phyloP scores from a whole-genome alignment of 2,329 filamentous ascomycete genomes.

The Epichloe gansuensis region DNA sequence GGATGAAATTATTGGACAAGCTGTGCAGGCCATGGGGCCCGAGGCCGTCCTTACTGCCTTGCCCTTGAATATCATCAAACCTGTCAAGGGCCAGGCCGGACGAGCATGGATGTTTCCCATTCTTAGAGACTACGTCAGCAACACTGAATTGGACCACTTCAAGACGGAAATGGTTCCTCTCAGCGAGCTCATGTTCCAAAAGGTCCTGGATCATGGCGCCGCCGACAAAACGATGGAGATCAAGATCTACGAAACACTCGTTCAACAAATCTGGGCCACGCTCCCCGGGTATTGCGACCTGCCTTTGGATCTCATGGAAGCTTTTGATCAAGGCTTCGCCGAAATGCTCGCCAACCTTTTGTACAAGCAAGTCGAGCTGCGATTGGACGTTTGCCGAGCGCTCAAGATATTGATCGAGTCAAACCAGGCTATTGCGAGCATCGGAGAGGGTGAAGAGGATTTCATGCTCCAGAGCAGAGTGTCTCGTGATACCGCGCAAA shows the following conservation, averaged over 20 bases:
- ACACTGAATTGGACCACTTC: slow-evolving; percentile 80
- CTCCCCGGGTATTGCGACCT: slow-evolving; percentile 92
- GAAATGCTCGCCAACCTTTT: slow-evolving; percentile 84
- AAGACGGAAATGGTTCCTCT: slow-evolving; percentile 74
- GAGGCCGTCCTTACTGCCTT: slow-evolving; percentile 70
- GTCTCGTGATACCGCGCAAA: slow-evolving; percentile 58
- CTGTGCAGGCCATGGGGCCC: slow-evolving; percentile 80
- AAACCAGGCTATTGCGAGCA: slow-evolving; percentile 64
- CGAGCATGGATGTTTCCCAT: slow-evolving; percentile 92
- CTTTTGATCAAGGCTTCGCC: slow-evolving; percentile 80
- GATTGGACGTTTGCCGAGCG: slow-evolving; percentile 75
- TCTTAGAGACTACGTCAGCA: slow-evolving; percentile 77
- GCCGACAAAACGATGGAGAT: slow-evolving; percentile 87
- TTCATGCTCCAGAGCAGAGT: slow-evolving; percentile 68
- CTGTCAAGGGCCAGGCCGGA: slow-evolving; percentile 64
- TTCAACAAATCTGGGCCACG: slow-evolving; percentile 89
- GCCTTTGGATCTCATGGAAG: slow-evolving; percentile 60
- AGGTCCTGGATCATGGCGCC: slow-evolving; percentile 67
- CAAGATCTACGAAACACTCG: slow-evolving; percentile 94
- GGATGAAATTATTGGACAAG: slow-evolving; percentile 77
- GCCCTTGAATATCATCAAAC: slow-evolving; percentile 72
- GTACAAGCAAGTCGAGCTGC: slow-evolving; percentile 80
- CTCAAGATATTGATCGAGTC: slow-evolving; percentile 83
- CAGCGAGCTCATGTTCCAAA: slow-evolving; percentile 81
- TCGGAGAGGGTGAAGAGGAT: slow-evolving; percentile 57